Conservation (phyloP, 495 filamentous ascomycete genomes). For the Penicillium bovifimosum region DNA sequence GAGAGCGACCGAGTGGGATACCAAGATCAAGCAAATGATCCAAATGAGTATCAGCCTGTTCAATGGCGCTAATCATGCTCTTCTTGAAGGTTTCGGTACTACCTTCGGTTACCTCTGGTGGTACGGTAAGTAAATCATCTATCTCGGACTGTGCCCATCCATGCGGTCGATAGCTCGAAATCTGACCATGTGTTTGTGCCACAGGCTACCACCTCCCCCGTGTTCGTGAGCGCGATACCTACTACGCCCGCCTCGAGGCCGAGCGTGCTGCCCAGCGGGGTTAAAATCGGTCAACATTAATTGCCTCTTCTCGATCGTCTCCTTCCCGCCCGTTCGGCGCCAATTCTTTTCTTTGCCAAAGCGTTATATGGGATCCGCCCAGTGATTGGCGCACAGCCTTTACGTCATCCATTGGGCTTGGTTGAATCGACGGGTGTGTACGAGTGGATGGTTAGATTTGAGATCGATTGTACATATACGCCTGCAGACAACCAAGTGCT, state of each 20-base stretch:
- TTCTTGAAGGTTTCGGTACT: slow-evolving; percentile 55
- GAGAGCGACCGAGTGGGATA: background rate
- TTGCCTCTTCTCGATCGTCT: slow-evolving; percentile 11
- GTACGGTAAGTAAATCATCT: slow-evolving; percentile 61
- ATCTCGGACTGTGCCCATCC: background rate
- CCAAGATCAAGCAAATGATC: background rate
- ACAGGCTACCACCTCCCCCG: slow-evolving; percentile 74
- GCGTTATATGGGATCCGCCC: slow-evolving; percentile 6
- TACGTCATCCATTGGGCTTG: slow-evolving; percentile 7
- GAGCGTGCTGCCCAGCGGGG: slow-evolving; percentile 48
- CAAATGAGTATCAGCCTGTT: background rate
- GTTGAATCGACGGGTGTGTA: slow-evolving; percentile 15
- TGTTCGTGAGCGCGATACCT: slow-evolving; percentile 67
- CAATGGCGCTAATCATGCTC: slow-evolving; percentile 3
- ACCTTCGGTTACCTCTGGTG: slow-evolving; percentile 72
- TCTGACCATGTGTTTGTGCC: background rate
- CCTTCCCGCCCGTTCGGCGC: slow-evolving; percentile 20
- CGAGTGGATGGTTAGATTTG: slow-evolving; percentile 11
- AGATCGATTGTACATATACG: slow-evolving; percentile 31
- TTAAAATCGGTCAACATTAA: slow-evolving; percentile 24
- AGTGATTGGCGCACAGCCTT: background rate
- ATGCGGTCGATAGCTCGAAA: background rate
- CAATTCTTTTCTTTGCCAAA: slow-evolving; percentile 18
- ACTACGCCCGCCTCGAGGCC: slow-evolving; percentile 72
- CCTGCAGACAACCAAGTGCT: slow-evolving; percentile 13